A percentile compares a stretch with the other conserved stretches of the same genome.
phyloP scores from a whole-genome alignment of 257 asterid genomes.

The Cinchona pubescens region DNA sequence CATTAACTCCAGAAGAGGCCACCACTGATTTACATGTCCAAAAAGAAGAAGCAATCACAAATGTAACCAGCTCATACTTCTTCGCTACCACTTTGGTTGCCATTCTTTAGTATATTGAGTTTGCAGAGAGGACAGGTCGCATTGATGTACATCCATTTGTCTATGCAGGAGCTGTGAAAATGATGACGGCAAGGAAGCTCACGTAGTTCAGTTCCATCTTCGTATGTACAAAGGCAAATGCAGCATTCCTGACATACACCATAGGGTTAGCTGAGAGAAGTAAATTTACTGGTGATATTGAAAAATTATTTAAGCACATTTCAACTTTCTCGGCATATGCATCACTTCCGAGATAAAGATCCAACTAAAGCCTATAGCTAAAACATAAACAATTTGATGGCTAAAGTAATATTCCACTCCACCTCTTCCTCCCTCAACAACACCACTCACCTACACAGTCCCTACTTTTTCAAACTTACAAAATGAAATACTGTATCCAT shows the following conservation, averaged over 20 bases:
- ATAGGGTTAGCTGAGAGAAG: not conserved
- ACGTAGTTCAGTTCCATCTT: slow-evolving; percentile 87
- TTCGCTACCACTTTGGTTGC: slow-evolving; percentile 60
- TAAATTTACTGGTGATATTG: not conserved
- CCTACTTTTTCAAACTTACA: not conserved
- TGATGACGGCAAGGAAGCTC: slow-evolving; percentile 97
- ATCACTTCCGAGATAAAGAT: not conserved
- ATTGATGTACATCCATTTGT: slow-evolving; percentile 89
- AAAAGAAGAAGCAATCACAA: not conserved
- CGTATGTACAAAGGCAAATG: slow-evolving; percentile 80
- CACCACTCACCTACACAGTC: not conserved
- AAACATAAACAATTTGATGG: not conserved
- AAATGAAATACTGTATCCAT: not conserved
- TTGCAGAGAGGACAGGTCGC: slow-evolving; percentile 98
- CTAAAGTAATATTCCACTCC: not conserved
- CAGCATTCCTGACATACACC: slow-evolving; percentile 77
- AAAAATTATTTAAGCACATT: not conserved
- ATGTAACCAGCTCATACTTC: slow-evolving; percentile 44
- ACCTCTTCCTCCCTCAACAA: not conserved
- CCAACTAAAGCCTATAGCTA: not conserved
- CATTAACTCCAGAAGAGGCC: not conserved
- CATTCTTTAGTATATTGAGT: slow-evolving; percentile 74
- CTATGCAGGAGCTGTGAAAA: slow-evolving; percentile 83
- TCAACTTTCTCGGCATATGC: not conserved
- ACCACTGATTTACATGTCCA: slow-evolving; percentile 6